Conservation (phyloP, 495 filamentous ascomycete species). For the Zalerion maritima region DNA sequence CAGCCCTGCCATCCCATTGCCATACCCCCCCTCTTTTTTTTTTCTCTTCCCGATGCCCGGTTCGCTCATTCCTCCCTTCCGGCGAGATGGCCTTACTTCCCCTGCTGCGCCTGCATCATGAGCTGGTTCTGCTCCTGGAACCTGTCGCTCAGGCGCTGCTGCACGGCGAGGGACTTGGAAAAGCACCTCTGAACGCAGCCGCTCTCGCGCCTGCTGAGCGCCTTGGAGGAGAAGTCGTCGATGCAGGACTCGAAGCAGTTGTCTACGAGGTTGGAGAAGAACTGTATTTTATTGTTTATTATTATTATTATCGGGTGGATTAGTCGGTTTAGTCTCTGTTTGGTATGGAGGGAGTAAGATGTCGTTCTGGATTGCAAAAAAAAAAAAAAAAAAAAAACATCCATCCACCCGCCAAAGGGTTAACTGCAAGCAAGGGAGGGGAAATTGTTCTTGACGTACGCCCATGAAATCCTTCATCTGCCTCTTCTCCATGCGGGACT, state of each 20-base stretch:
- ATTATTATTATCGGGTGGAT: slow-evolving; percentile 5
- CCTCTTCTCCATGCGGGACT: slow-evolving; percentile 81
- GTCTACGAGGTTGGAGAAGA: slow-evolving; percentile 92
- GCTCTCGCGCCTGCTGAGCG: slow-evolving; percentile 70
- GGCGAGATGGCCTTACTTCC: slow-evolving; percentile 3
- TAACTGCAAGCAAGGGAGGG: no score
- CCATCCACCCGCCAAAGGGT: no score
- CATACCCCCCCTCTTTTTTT: no score
- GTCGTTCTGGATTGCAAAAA: no score
- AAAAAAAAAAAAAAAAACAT: slow-evolving; percentile 6
- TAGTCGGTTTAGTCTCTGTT: slow-evolving; percentile 4
- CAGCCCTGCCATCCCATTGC: no score
- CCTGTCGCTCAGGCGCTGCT: slow-evolving; percentile 70
- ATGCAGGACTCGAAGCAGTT: slow-evolving; percentile 94
- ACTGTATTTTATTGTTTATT: slow-evolving; percentile 47
- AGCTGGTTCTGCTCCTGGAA: slow-evolving; percentile 90
- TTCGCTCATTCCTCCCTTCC: background rate
- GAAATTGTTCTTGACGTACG: slow-evolving; percentile 40
- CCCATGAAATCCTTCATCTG: slow-evolving; percentile 98
- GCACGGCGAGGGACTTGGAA: slow-evolving; percentile 82
- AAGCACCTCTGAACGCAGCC: slow-evolving; percentile 86
- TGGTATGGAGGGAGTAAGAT: no score
- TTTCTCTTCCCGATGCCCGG: no score
- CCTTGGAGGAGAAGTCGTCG: slow-evolving; percentile 97
- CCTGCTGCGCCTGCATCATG: slow-evolving; percentile 59